Evolutionary conservation across 345 rosid species (phyloP), one percentile per base, ranked within the genome.

Genomic region (Orychophragmus violaceus): DNA sequence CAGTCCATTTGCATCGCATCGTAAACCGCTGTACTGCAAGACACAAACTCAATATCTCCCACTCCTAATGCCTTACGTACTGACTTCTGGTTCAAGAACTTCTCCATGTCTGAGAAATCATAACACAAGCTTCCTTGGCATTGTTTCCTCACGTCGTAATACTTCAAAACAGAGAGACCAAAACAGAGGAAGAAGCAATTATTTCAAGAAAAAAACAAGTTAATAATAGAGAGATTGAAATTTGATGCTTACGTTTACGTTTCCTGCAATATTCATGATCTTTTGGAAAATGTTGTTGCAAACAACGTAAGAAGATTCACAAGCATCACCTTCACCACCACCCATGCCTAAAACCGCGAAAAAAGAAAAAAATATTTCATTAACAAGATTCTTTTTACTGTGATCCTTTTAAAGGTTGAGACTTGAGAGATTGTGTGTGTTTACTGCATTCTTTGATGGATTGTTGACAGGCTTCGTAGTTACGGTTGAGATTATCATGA

Each of bases 91-190:
- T 85, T 84, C 61, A 88, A 78, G 75, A 90, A 81, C 23, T 18
- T 72, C 79, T 93, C 98, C 82, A 82, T 63, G 66, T 61, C 74
- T 0, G 94, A 90, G 84, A 90, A 84, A 45, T 93, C 87, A 5
- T 86, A 93, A 82, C 97, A 93, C 22, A 86, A 61, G 61, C 45
- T 35, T 37, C 91, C 93, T 30, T 77, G 66, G n/a, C 97, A 87
- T 68, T 76, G 52, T 81, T 85, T 93, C 67, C 98, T 80, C 11
- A 90, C 74, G 67, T 93, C 97, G 29, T 88, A 93, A 72, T 88
- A 85, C 97, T 93, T 85, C 76, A 21, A 5, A 70, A 32, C 16
- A 56, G 5, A 59, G 53, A 30, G 8, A 22, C 5, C 32, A 41
- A 55, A 52, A n/a, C 59, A 56, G 73, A 59, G 29, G 33, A 4